Percentiles rank a stretch among this genome's conserved stretches.
Evolutionary conservation across 2,329 filamentous ascomycete species (phyloP).

Genomic region (Pseudogymnoascus sp.): DNA sequence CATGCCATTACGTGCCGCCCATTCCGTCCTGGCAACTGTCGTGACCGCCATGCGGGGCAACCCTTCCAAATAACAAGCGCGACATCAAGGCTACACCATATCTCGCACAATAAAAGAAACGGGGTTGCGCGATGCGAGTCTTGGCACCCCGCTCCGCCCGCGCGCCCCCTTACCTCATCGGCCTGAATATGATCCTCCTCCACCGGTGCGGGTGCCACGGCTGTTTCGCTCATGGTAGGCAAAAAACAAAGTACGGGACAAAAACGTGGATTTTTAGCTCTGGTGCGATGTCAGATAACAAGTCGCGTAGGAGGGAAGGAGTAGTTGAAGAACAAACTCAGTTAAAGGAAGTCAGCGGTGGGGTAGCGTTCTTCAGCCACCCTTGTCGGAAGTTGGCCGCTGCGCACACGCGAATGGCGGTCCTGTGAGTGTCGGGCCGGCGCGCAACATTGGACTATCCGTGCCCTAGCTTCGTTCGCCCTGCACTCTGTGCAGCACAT

Average conservation of each 20-base stretch:
- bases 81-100: neutral
- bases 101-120: neutral
- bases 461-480: neutral
- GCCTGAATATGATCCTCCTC: neutral
- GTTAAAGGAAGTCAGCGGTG: neutral
- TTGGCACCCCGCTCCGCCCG: neutral
- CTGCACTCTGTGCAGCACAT: neutral
- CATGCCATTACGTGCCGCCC: neutral
- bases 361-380: neutral
- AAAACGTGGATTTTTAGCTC: neutral
- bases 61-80: neutral
- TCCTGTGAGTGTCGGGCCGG: neutral
- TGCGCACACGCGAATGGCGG: neutral
- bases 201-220: neutral
- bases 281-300: neutral
- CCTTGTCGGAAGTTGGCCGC: neutral
- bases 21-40: neutral
- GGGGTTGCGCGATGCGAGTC: neutral
- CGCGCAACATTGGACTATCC: neutral
- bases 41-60: neutral
- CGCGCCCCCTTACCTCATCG: neutral
- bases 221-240: neutral
- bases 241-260: neutral
- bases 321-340: neutral
- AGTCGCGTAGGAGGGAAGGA: neutral